Evolutionary conservation across 495 filamentous ascomycete species (phyloP).

Genomic region (Trichoderma asperelloides): DNA sequence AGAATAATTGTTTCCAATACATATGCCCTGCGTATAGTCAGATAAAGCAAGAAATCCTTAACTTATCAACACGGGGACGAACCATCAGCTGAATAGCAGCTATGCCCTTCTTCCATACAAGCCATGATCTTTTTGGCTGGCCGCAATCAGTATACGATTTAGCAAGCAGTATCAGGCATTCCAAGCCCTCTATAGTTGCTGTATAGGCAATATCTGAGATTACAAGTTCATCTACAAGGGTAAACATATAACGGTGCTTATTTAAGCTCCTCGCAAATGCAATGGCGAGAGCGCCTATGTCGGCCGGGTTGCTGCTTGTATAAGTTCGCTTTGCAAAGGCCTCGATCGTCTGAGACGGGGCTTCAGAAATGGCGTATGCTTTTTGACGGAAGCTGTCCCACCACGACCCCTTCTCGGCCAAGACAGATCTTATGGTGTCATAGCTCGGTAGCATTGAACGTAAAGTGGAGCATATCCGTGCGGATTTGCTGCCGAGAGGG

Average conservation of each 20-base stretch:
- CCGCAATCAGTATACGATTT: slow-evolving; percentile 15
- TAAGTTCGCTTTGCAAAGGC: slow-evolving; percentile 11
- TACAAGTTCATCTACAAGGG: slow-evolving; percentile 11
- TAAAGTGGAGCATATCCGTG: slow-evolving; percentile 8
- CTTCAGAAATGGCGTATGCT: slow-evolving; percentile 8
- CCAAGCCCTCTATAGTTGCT: slow-evolving; percentile 12
- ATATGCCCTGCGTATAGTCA: not conserved
- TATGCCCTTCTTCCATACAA: slow-evolving; percentile 12
- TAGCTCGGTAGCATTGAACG: slow-evolving; percentile 13
- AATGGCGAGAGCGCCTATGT: slow-evolving; percentile 11
- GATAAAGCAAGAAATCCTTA: not conserved
- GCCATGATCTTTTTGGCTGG: slow-evolving; percentile 13
- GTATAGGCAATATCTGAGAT: slow-evolving; percentile 11
- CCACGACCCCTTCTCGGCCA: slow-evolving; percentile 11
- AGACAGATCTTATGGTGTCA: slow-evolving; percentile 5
- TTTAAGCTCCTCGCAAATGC: slow-evolving; percentile 12
- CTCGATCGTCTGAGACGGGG: slow-evolving; percentile 1
- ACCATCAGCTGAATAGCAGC: slow-evolving; percentile 15
- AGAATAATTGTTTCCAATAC: not conserved
- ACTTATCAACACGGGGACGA: not conserved
- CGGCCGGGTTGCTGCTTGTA: slow-evolving; percentile 11
- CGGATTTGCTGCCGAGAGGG: not conserved
- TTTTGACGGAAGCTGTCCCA: slow-evolving; percentile 14
- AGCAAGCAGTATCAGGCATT: slow-evolving; percentile 14
- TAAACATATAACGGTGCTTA: slow-evolving; percentile 7